Evolutionary conservation across 1,284 basidiomycete species (phyloP), one percentile per base, ranked within the genome.

Genomic region (Cutaneotrichosporon cavernicola): DNA sequence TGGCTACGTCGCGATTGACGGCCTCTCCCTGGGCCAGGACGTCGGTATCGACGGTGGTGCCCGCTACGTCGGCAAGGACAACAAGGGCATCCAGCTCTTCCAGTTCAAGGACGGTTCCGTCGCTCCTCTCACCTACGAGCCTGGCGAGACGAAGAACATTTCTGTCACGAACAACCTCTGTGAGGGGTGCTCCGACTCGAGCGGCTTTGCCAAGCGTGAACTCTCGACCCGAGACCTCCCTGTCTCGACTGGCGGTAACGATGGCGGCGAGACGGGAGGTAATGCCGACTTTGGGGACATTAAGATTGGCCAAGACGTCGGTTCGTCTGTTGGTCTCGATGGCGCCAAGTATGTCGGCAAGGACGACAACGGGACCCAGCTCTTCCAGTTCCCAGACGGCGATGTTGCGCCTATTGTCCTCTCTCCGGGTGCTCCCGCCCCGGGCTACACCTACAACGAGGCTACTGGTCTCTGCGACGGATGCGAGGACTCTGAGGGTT

Each of bases 371-470:
- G 60, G 60, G 10, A n/a, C 22, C 18, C 60, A 61, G 60, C 38
- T 61, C 38, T 61, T 56, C 60, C 43, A 61, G 60, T 61, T 61
- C 53, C 8, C 22, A 21, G 26, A 61, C 60, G 60, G 60, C n/a
- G 43, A 47, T 32, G 18, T 61, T 36, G 60, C 40, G 6, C 55
- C 60, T 11, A 56, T 61, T 14, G 38, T 49, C 22, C 46, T 61
- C 32, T 43, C 30, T 4, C 32, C 40, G 9, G 52, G 46, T 43
- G 60, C 56, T 18, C n/a, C 38, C n/a, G 30, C 43, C 52, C 40
- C 32, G 13, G 51, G 34, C 8, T 38, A 52, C 18, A 32, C 59
- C 18, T 43, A 10, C 59, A 52, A 52, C 51, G 40, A 53, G 36
- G 18, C 18, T 26, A 56, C 55, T 5, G 38, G 38, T 13, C 55